Percentiles rank a stretch among this genome's conserved stretches.
Conservation (phyloP, 495 filamentous ascomycete species). For the Sphaerosporella brunnea region DNA sequence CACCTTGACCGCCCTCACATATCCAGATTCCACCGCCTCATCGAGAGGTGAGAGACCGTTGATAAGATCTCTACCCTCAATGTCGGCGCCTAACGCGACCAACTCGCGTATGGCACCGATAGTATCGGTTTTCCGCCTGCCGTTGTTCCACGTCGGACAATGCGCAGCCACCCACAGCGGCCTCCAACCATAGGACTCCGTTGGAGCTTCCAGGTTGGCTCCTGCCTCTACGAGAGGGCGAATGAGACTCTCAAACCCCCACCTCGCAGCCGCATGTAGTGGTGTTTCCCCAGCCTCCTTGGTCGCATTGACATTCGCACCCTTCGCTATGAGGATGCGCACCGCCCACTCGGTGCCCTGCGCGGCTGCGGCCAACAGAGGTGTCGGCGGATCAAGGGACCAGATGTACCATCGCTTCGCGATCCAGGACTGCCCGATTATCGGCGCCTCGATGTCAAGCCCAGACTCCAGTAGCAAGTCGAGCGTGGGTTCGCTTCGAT, state of each 20-base stretch:
- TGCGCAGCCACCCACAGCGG: not conserved
- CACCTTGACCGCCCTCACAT: not conserved
- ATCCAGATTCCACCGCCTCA: not conserved
- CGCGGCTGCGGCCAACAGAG: slow-evolving; percentile 12
- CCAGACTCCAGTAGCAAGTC: not conserved
- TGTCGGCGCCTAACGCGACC: not conserved
- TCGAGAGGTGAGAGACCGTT: not conserved
- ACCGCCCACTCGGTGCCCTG: slow-evolving; percentile 12
- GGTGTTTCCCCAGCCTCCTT: not conserved
- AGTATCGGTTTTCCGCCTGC: not conserved
- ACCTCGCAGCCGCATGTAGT: not conserved
- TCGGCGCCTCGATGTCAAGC: not conserved
- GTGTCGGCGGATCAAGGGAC: not conserved
- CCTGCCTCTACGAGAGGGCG: not conserved
- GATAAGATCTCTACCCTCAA: not conserved
- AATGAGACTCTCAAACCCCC: not conserved
- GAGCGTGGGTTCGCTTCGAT: not conserved
- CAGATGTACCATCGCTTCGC: not conserved
- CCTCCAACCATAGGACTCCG: not conserved
- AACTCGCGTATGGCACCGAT: not conserved
- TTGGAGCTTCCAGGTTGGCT: not conserved
- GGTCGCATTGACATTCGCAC: not conserved
- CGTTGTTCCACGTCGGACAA: not conserved
- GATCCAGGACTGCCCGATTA: not conserved
- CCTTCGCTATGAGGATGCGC: slow-evolving; percentile 6